Base-by-base conservation (phyloP, 768 basidiomycete genomes). In the Cystobasidiopsis lactophilus region DNA sequence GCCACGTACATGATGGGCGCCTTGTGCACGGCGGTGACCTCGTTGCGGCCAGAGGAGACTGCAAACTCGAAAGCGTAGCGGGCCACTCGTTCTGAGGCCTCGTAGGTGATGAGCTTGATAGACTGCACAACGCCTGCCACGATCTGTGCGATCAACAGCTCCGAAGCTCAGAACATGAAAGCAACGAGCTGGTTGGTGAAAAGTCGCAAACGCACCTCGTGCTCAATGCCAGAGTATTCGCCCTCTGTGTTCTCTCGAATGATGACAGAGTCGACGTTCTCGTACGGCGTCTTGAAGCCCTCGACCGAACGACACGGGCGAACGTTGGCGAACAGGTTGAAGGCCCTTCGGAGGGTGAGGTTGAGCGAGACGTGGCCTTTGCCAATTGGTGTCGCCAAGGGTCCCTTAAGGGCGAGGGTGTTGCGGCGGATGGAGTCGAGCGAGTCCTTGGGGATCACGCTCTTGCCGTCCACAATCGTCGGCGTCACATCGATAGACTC, bases 191-290 rank as follows among this genome's bases (percentile, higher is more conserved):
- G n/a, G n/a, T n/a, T n/a, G n/a, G n/a, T n/a, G n/a, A 51, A 48
- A 53, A 31, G 33, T 38, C 47, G 43, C 41, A 19, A 51, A 58
- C 63, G 31, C 37, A 86, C 88, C 77, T 96, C 89, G 68, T 98
- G 93, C 69, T 98, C 93, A 60, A 98, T 96, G 60, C 93, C 93
- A 55, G 89, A 95, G 70, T 98, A 98, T 68, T 98, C 93, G 67
- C 93, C 93, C 69, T 98, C 93, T 9, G 93, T 98, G 69, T 98
- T 98, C 72, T 98, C 93, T 65, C 93, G 85, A 66, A 98, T 98
- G 60, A 98, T 72, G 50, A 95, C 88, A 24, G 85, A 89, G 73
- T 98, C 82, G 59, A 98, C 93, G 63, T 95, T 81, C 66, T 96
- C 89, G 64, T 98, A 96, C 1, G 91, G 82, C 0, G 93, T 98